phyloP scores from a whole-genome alignment of 495 filamentous ascomycete genomes.

The Thermothielavioides terrestris region DNA sequence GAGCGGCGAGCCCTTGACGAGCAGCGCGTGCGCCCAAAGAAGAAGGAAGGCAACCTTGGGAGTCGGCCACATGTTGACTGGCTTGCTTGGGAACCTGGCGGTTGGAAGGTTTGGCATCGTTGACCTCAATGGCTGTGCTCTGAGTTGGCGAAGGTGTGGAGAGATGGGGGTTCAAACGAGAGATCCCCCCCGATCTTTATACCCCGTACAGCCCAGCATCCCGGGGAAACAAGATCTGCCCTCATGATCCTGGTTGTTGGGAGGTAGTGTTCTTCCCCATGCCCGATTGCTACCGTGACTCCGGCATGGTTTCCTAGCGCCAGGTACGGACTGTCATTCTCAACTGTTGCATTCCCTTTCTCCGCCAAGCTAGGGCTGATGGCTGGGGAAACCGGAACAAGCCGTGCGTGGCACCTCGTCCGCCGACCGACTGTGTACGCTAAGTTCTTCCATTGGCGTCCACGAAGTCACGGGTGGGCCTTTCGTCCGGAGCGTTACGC shows the following conservation, averaged over 20 bases:
- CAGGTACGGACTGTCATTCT: not conserved
- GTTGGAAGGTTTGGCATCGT: too few relatives aligned
- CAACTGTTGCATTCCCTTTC: constrained; percentile 23
- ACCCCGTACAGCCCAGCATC: not conserved
- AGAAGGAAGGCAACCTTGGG: constrained; percentile 25
- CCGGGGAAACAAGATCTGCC: not conserved
- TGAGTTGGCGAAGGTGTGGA: not conserved
- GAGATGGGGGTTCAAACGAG: too few relatives aligned
- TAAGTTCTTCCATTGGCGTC: not conserved
- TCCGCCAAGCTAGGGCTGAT: constrained; percentile 11
- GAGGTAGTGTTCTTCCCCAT: not conserved
- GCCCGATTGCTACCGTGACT: constrained; percentile 2
- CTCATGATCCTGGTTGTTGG: not conserved
- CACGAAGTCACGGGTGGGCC: not conserved
- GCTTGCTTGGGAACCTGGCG: not conserved
- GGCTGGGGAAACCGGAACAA: too few relatives aligned
- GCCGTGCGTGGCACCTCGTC: too few relatives aligned
- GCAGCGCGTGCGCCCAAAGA: constrained; percentile 21
- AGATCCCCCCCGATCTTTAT: not conserved
- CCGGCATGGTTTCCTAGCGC: too few relatives aligned
- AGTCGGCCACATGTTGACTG: constrained; percentile 25
- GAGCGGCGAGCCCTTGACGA: constrained; percentile 24
- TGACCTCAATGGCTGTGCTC: too few relatives aligned
- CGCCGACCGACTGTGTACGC: too few relatives aligned
- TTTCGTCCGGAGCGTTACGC: not conserved